Conservation (phyloP, 805 yeast species). For the Nakazawaea siamensis region DNA sequence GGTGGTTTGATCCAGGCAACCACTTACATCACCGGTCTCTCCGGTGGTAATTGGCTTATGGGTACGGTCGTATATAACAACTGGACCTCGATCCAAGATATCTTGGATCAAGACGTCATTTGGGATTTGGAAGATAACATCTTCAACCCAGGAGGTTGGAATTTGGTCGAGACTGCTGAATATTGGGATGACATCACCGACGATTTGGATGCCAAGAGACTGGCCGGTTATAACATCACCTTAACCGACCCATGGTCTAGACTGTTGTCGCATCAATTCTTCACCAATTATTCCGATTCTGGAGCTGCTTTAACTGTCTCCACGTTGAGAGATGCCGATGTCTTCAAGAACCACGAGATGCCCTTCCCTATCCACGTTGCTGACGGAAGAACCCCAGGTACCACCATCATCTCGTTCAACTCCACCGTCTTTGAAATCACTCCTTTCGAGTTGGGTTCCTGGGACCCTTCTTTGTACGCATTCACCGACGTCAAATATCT, state of each 20-base stretch:
- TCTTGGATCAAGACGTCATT: slow-evolving; percentile 40
- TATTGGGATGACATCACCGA: slow-evolving; percentile 47
- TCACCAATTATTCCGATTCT: slow-evolving; percentile 50
- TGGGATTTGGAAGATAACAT: slow-evolving; percentile 68
- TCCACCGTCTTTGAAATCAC: slow-evolving; percentile 60
- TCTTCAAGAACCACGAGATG: slow-evolving; percentile 53
- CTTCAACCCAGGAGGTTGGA: slow-evolving; percentile 53
- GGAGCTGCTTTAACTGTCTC: slow-evolving; percentile 57
- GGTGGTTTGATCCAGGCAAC: slow-evolving; percentile 71
- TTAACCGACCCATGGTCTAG: slow-evolving; percentile 80
- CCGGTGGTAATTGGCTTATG: slow-evolving; percentile 82
- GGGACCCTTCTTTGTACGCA: slow-evolving; percentile 69
- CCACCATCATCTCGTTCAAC: slow-evolving; percentile 46
- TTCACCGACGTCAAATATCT: slow-evolving; percentile 63
- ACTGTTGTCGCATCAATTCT: slow-evolving; percentile 63
- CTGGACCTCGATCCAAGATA: slow-evolving; percentile 62
- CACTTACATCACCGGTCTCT: slow-evolving; percentile 66
- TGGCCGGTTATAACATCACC: slow-evolving; percentile 63
- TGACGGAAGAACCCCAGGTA: slow-evolving; percentile 60
- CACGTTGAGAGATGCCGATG: slow-evolving; percentile 50
- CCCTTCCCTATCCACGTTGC: slow-evolving; percentile 66
- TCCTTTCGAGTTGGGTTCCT: slow-evolving; percentile 76
- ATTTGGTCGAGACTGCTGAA: slow-evolving; percentile 40
- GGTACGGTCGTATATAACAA: slow-evolving; percentile 62
- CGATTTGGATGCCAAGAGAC: slow-evolving; percentile 41